Base-by-base conservation (phyloP, 306 rosid species). In the Prunus salicina region DNA sequence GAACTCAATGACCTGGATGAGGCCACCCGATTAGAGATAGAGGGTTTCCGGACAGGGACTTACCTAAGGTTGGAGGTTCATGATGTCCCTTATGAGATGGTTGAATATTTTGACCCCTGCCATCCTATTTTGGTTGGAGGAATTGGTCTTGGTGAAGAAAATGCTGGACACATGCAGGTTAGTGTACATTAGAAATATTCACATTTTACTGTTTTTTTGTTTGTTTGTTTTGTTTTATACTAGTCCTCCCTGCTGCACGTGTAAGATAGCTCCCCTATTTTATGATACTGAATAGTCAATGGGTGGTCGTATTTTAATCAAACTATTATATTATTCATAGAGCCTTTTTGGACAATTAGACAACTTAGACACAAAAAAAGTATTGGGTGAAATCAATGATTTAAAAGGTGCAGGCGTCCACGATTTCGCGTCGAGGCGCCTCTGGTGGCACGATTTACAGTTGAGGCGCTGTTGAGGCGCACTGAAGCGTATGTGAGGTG, bases 81-180 rank as follows among this genome's bases (percentile, higher is more conserved):
- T 78, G 86, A 81, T 74, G 91, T 92, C 82, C 91, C 97, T 27
- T 90, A 24, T 75, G 99, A 95, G 83, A 89, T 92, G 97, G 93
- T 88, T 64, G 93, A 89, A 73, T 78, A 88, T 79, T 95, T 95
- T 78, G 91, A 89, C 79, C 97, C 97, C 70, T 86, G 82, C 88
- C 96, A 95, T 82, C 97, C 97, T 52, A 82, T 89, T 78, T 86
- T 95, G 89, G 90, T 95, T 55, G 97, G 99, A 78, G 99, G 97
- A 61, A 60, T 90, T 76, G 97, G 93, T 84, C 85, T 88, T 71
- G 97, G 92, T 63, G 99, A 95, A 88, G 97, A 92, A 74, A 88
- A 78, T 63, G 95, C 82, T 55, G 99, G 99, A 79, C 89, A 84
- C 82, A 95, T 95, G 99, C 99, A 95, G 99, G 99, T 95, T 46